Conservation (phyloP, 352 stramenopile genomes). For the Globisporangium mamillatum region DNA sequence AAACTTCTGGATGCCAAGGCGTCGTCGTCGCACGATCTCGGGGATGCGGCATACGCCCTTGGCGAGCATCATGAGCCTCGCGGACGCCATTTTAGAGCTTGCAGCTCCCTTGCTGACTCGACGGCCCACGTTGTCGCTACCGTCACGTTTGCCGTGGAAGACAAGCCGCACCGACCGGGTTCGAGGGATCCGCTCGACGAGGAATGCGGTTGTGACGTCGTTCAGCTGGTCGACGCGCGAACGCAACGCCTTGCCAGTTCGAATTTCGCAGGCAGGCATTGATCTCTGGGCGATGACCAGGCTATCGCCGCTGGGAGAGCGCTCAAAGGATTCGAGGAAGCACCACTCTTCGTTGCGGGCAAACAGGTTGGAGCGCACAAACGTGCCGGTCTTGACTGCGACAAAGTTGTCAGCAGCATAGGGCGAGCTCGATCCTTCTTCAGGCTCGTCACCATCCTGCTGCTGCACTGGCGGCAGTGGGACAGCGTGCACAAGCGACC, state of each 20-base stretch:
- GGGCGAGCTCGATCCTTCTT: neutral
- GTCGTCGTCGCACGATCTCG: slow-evolving; percentile 46
- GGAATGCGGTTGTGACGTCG: slow-evolving; percentile 29
- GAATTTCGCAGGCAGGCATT: slow-evolving; percentile 16
- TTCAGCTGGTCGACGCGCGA: slow-evolving; percentile 32
- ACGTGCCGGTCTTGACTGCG: slow-evolving; percentile 33
- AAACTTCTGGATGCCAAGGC: slow-evolving; percentile 57
- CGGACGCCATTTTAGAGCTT: neutral
- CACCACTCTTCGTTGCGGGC: slow-evolving; percentile 40
- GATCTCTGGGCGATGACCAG: neutral
- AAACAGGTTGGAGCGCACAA: slow-evolving; percentile 36
- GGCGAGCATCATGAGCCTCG: slow-evolving; percentile 32
- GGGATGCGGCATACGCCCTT: slow-evolving; percentile 33
- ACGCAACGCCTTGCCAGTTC: slow-evolving; percentile 36
- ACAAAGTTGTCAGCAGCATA: neutral
- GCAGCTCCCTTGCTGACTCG: slow-evolving; percentile 4
- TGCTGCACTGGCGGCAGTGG: neutral
- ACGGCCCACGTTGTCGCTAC: slow-evolving; percentile 3
- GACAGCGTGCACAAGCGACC: slow-evolving; percentile 34
- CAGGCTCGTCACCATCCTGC: neutral
- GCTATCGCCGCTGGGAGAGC: neutral
- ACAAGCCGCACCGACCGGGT: slow-evolving; percentile 36
- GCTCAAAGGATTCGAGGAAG: slow-evolving; percentile 30
- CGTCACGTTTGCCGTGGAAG: slow-evolving; percentile 29
- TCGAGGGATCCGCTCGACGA: slow-evolving; percentile 31